Conservation (phyloP, 1,284 basidiomycete species). For the Ganoderma lucidum region DNA sequence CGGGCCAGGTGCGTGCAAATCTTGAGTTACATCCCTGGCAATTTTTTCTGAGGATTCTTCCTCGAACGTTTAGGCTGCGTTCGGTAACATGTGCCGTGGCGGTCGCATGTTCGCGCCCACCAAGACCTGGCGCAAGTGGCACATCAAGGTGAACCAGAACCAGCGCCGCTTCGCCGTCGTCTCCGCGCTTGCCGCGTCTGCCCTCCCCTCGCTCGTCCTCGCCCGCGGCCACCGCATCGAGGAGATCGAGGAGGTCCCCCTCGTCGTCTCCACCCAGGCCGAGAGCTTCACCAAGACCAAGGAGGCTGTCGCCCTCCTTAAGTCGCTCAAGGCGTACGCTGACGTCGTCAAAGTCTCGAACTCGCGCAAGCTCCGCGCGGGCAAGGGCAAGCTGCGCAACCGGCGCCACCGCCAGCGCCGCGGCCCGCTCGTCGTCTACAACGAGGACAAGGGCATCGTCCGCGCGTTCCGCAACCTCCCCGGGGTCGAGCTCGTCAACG, state of each 20-base stretch:
- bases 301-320: conserved; percentile 95
- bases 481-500: conserved; percentile 97
- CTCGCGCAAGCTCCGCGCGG: conserved; percentile 96
- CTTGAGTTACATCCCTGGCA: too few species aligned
- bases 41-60: conserved; percentile 10
- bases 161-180: conserved; percentile 98
- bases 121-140: conserved; percentile 99
- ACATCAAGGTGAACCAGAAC: conserved; percentile 99
- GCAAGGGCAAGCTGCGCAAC: conserved; percentile 98
- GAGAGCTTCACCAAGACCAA: conserved; percentile 98
- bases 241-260: conserved; percentile 95
- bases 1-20: conserved; percentile 79
- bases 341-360: conserved; percentile 98
- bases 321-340: conserved; percentile 89
- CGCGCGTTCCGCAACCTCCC: conserved; percentile 99
- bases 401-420: conserved; percentile 97
- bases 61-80: conserved; percentile 76
- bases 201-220: conserved; percentile 97
- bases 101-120: conserved; percentile 99
- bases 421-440: conserved; percentile 97
- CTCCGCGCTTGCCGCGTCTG: conserved; percentile 97
- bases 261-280: conserved; percentile 84
- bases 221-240: conserved; percentile 99
- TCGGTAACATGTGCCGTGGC: conserved; percentile 99
- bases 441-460: conserved; percentile 97